Conservation (phyloP, 2,329 filamentous ascomycete genomes). For the Colletotrichum melonis region DNA sequence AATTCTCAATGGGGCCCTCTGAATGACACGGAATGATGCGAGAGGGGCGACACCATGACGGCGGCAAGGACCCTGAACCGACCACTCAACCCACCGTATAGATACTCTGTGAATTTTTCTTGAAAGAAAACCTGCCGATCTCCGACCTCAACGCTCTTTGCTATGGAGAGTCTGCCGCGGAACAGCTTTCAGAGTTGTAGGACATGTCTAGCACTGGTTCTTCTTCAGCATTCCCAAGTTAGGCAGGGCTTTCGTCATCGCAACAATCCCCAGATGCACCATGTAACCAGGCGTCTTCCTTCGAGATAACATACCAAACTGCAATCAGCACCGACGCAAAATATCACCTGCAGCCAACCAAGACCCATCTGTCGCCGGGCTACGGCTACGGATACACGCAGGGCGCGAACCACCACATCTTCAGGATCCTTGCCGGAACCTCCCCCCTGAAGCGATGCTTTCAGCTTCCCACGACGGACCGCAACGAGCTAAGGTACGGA, state of each 20-base stretch:
- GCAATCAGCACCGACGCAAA: background rate
- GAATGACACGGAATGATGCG: slow-evolving; percentile 25
- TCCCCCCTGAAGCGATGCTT: background rate
- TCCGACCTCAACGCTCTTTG: background rate
- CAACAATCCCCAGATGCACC: background rate
- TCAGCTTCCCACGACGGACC: background rate
- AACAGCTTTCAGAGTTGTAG: background rate
- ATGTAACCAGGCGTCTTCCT: background rate
- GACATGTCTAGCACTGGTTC: background rate
- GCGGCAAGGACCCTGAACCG: slow-evolving; percentile 17
- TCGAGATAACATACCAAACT: background rate
- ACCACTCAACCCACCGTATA: background rate
- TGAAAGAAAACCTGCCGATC: background rate
- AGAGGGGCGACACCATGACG: slow-evolving; percentile 19
- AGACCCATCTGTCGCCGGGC: background rate
- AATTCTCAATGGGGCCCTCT: background rate
- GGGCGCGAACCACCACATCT: slow-evolving; percentile 13
- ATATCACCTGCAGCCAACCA: background rate
- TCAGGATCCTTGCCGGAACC: background rate
- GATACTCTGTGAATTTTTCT: background rate
- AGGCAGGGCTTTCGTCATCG: background rate
- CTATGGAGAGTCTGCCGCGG: background rate
- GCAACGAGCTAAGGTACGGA: background rate
- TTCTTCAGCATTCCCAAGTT: background rate
- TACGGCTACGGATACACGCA: slow-evolving; percentile 2